These are phyloP conservation scores for Xylaria sp. DNA, from an alignment of 2,329 filamentous ascomycete genomes.

Conservation along the genomic window DNA sequence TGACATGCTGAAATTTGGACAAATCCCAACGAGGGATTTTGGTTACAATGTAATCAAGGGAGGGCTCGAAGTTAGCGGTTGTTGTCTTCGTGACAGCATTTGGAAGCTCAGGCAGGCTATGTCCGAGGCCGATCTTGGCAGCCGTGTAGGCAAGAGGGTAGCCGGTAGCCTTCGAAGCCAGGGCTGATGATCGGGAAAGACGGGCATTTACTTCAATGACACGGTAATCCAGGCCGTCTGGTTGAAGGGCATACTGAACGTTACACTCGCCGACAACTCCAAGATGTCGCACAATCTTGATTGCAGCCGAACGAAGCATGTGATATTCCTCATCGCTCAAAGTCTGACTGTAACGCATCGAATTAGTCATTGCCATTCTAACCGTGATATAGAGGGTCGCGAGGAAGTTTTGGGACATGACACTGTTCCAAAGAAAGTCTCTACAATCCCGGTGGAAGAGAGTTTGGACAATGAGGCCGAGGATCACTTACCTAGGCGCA, in stretches of 20 bases:
- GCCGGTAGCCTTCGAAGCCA: conserved; percentile 97
- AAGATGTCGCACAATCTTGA: conserved; percentile 97
- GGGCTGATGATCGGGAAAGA: conserved; percentile 94
- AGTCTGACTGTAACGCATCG: conserved; percentile 73
- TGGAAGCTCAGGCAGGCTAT: conserved; percentile 93
- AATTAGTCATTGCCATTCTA: neutral
- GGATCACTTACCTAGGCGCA: conserved; percentile 66
- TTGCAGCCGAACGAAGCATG: conserved; percentile 96
- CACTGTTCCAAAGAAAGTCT: neutral
- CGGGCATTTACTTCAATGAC: conserved; percentile 99
- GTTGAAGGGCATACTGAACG: conserved; percentile 96
- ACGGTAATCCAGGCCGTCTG: conserved; percentile 95
- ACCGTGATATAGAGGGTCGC: neutral
- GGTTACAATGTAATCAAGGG: conserved; percentile 95
- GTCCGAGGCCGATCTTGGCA: conserved; percentile 96
- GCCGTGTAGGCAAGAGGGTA: conserved; percentile 98
- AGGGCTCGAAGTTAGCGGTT: conserved; percentile 98
- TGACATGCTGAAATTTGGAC: conserved; percentile 98
- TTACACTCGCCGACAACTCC: conserved; percentile 99
- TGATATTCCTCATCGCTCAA: conserved; percentile 98
- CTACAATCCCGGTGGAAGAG: no score
- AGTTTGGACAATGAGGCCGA: neutral
- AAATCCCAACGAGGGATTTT: conserved; percentile 99
- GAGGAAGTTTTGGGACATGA: neutral
- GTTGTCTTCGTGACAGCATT: conserved; percentile 99